Evolutionary conservation across 139 green algal species (phyloP).

Genomic region (Nannochloris sp.): DNA sequence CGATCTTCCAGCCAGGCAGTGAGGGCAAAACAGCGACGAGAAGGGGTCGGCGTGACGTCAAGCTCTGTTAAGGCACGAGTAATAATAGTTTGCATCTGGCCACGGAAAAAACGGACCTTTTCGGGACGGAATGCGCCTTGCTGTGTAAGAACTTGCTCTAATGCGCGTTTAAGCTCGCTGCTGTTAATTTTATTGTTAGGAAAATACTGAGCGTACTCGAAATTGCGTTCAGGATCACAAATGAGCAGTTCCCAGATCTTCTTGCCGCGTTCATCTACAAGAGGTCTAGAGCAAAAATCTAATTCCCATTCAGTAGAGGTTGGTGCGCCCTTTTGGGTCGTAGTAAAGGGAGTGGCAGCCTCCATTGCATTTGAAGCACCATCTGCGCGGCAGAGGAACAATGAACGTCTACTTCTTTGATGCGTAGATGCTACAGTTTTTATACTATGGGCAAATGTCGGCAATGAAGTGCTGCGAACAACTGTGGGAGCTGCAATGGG

Average conservation of each 20-base stretch:
- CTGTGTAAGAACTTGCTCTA: conserved; percentile 66
- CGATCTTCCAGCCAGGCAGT: conserved; percentile 80
- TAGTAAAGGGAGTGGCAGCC: background rate
- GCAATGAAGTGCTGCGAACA: too few relatives aligned
- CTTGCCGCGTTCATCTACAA: conserved; percentile 94
- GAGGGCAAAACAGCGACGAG: conserved; percentile 83
- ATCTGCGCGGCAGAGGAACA: background rate
- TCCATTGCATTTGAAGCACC: background rate
- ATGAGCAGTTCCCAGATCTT: conserved; percentile 99
- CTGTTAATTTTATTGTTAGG: conserved; percentile 99
- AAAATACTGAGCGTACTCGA: conserved; percentile 90
- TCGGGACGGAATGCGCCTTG: conserved; percentile 58
- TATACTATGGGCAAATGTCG: too few relatives aligned
- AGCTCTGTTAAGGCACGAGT: conserved; percentile 82
- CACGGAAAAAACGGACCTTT: conserved; percentile 84
- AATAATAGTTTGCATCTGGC: conserved; percentile 99
- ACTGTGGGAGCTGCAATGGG: too few relatives aligned
- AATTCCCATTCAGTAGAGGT: conserved; percentile 72
- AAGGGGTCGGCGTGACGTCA: conserved; percentile 81
- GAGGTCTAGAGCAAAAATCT: conserved; percentile 93
- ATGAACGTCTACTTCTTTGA: too few relatives aligned
- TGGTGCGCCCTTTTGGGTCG: conserved; percentile 12
- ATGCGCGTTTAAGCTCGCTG: conserved; percentile 63
- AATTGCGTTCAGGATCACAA: conserved; percentile 69
- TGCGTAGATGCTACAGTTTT: too few relatives aligned